These are phyloP conservation scores for Cladochytrium replicatum DNA, from an alignment of 192 early-diverging fungal species.

Conservation along the genomic window DNA sequence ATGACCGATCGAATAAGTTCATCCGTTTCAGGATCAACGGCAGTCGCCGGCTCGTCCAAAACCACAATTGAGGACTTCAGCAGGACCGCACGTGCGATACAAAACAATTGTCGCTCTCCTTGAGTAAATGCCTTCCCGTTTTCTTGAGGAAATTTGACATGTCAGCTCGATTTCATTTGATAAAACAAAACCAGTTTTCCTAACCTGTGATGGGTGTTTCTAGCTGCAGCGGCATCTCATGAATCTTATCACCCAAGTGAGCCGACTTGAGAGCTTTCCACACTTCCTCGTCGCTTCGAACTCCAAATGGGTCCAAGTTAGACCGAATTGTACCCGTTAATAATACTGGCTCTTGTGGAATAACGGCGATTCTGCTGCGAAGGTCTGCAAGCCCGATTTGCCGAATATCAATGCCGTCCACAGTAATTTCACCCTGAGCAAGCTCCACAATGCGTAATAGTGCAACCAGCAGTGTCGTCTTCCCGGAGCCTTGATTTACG, in stretches of 20 bases:
- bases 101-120: constrained; percentile 32
- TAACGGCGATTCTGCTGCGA: constrained; percentile 59
- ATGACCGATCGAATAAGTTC: constrained; percentile 24
- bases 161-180: too few species aligned
- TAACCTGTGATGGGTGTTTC: too few species aligned
- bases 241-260: constrained; percentile 31
- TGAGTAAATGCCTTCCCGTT: constrained; percentile 27
- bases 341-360: constrained; percentile 65
- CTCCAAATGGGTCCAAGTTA: constrained; percentile 72
- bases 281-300: constrained; percentile 47
- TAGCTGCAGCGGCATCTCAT: constrained; percentile 19
- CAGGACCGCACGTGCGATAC: constrained; percentile 38
- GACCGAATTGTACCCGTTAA: constrained; percentile 64
- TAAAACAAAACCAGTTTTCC: too few species aligned
- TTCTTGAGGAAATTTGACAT: constrained; percentile 10
- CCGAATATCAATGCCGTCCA: constrained; percentile 59
- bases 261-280: constrained; percentile 49
- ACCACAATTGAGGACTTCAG: constrained; percentile 25
- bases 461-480: constrained; percentile 14
- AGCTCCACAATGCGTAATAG: constrained; percentile 32
- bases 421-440: constrained; percentile 33
- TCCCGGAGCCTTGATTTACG: constrained; percentile 6
- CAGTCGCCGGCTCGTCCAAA: constrained; percentile 28
- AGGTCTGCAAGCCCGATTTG: constrained; percentile 50
- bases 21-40: constrained; percentile 29